Base-by-base conservation (phyloP, 2,329 filamentous ascomycete genomes). In the Curvularia lunata region DNA sequence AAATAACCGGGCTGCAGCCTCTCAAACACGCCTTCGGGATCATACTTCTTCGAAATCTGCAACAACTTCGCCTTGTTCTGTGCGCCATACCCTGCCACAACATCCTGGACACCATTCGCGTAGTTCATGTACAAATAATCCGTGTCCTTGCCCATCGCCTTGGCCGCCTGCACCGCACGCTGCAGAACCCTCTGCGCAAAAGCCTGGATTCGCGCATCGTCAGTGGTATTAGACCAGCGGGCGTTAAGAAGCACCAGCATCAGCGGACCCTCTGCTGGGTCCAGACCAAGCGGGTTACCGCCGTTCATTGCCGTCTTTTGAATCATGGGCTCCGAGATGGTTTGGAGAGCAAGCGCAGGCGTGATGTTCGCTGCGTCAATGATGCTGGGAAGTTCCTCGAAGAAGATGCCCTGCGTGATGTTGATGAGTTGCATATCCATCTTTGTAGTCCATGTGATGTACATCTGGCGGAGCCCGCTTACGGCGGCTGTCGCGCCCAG, bases 121-220 rank as follows among this genome's bases (percentile, higher is more conserved):
- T 83, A 82, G 61, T 82, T 82, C 76, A 82, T 78, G 65, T 82
- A 83, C 27, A 81, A 49, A 52, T 76, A 63, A 2, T 56, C 38
- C 23, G 37, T 38, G 4, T 51, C 27, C 25, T 60, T 61, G 28
- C 56, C 63, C 10, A 38, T 38, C 0, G 49, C 57, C 16, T 58
- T 56, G 1, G 62, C 63, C 5, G 38, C 53, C 19, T 53, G 56
- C 3, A 56, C n/a, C 1, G 48, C 46, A 3, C 64, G 57, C 6
- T 63, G 54, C 45, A 61, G 62, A 43, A 74, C 54, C 3, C 52
- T 59, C 6, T 57, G 54, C 18, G 62, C 54, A 13, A 65, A 66
- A 8, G 58, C 34, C 16, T 73, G 50, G 16, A 75, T 59, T 1
- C 58, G 48, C 1, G 53, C 57, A 32, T 75, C 71, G 28, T 75